phyloP scores from a whole-genome alignment of 73 alveolate species.

The Tetrahymena elliotti region DNA sequence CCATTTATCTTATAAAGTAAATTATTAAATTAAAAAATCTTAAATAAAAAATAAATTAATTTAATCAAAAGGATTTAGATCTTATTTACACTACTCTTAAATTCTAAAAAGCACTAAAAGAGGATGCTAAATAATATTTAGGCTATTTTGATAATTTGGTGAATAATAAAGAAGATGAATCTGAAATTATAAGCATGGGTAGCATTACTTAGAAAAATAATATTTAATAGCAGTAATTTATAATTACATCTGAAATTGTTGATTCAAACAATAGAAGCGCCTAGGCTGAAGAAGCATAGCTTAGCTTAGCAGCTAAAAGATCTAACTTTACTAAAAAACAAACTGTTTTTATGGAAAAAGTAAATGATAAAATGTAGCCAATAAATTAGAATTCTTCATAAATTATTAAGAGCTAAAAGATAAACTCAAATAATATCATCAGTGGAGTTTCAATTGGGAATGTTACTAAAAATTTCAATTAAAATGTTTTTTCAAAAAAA shows the following conservation, averaged over 20 bases:
- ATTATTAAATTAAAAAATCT: neutral
- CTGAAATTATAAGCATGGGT: neutral
- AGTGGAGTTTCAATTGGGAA: neutral
- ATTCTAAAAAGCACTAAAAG: neutral
- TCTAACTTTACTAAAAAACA: neutral
- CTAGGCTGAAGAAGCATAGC: neutral
- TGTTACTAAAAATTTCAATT: neutral
- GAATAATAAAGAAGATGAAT: neutral
- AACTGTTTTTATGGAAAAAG: neutral
- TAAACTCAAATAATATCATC: neutral
- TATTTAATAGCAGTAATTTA: neutral
- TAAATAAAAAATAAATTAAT: neutral
- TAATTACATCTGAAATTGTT: neutral
- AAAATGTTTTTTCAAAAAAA: neutral
- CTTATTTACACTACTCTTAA: neutral
- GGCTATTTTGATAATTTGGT: neutral
- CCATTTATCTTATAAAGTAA: neutral
- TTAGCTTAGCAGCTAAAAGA: neutral
- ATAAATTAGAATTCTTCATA: neutral
- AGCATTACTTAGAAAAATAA: neutral
- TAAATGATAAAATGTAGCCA: neutral
- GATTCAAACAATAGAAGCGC: neutral
- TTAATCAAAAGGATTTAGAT: neutral
- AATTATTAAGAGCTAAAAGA: neutral
- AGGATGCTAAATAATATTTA: neutral